These are phyloP conservation scores for Yamadazyma sp. DNA, from an alignment of 805 yeast genomes.

Conservation along the genomic window DNA sequence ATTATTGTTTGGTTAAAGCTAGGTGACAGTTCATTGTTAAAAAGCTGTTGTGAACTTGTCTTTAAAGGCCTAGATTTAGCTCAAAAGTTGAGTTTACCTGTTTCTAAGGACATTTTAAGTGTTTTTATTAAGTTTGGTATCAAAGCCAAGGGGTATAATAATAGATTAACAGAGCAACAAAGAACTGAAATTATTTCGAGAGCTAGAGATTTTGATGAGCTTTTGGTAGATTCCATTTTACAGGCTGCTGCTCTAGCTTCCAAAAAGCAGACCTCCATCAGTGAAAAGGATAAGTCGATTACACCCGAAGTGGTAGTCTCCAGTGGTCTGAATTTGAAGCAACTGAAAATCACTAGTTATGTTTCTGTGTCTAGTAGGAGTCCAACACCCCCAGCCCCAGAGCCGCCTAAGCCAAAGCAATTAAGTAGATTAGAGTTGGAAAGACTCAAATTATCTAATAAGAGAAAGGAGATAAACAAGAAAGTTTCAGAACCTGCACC, in stretches of 20 bases:
- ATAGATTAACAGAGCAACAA: slow-evolving; percentile 67
- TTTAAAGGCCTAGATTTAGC: slow-evolving; percentile 66
- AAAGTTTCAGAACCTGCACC: slow-evolving; percentile 37
- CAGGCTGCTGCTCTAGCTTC: slow-evolving; percentile 4
- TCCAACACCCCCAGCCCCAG: slow-evolving; percentile 2
- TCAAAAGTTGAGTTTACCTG: slow-evolving; percentile 45
- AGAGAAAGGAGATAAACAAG: slow-evolving; percentile 7
- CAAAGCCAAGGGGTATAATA: slow-evolving; percentile 64
- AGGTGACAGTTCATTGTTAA: slow-evolving; percentile 71
- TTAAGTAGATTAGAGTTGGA: too few relatives aligned
- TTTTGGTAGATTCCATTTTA: slow-evolving; percentile 58
- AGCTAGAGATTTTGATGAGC: slow-evolving; percentile 54
- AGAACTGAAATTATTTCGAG: slow-evolving; percentile 57
- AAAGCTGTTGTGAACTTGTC: slow-evolving; percentile 70
- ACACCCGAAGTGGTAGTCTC: too few relatives aligned
- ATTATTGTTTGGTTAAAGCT: slow-evolving; percentile 80
- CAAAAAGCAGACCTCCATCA: too few relatives aligned
- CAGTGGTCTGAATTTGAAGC: background rate
- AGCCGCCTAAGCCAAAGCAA: slow-evolving; percentile 2
- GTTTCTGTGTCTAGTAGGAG: background rate
- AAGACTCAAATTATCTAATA: too few relatives aligned
- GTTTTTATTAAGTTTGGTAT: slow-evolving; percentile 62
- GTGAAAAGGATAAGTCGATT: too few relatives aligned
- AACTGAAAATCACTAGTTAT: slow-evolving; percentile 5
- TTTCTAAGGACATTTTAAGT: slow-evolving; percentile 52